These are phyloP conservation scores for Odonthalia washingtoniensis DNA, from an alignment of 31 red algal genomes.

Conservation along the genomic window DNA sequence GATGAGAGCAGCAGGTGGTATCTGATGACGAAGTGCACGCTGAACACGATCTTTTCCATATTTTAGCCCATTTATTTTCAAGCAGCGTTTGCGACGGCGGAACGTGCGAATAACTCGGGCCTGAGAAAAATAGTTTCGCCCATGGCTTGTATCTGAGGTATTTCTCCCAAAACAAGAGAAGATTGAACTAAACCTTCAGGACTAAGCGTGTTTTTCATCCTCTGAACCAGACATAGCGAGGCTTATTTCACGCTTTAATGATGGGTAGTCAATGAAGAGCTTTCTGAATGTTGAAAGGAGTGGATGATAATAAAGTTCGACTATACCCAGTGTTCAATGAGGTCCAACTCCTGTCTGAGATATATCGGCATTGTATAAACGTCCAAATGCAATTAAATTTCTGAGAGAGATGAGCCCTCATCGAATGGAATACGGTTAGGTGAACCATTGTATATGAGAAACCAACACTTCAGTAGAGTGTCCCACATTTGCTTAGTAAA, in stretches of 20 bases:
- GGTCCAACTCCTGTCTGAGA: conserved; percentile 21
- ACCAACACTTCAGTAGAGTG: conserved; percentile 3
- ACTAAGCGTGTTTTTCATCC: conserved; percentile 37
- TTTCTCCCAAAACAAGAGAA: conserved; percentile 34
- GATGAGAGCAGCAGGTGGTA: background rate
- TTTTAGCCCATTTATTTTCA: background rate
- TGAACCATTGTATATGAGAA: background rate
- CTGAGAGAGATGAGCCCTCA: too few relatives aligned
- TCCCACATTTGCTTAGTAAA: conserved; percentile 2
- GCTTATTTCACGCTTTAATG: background rate
- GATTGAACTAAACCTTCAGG: conserved; percentile 32
- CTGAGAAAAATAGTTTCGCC: background rate
- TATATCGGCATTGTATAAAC: conserved; percentile 15
- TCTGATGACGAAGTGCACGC: background rate
- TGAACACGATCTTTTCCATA: background rate
- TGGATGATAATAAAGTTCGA: conserved; percentile 33
- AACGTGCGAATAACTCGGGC: background rate
- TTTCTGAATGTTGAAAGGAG: conserved; percentile 37
- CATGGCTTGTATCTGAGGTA: background rate
- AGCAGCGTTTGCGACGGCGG: background rate
- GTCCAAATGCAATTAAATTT: conserved; percentile 20
- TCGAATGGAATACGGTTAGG: conserved; percentile 60
- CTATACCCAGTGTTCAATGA: conserved; percentile 42
- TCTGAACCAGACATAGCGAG: conserved; percentile 2
- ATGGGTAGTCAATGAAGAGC: background rate